A percentile compares a stretch with the other conserved stretches of the same genome.
Evolutionary conservation across 768 basidiomycete genomes (phyloP).

Genomic region (Xerocomellus amylosporus): DNA sequence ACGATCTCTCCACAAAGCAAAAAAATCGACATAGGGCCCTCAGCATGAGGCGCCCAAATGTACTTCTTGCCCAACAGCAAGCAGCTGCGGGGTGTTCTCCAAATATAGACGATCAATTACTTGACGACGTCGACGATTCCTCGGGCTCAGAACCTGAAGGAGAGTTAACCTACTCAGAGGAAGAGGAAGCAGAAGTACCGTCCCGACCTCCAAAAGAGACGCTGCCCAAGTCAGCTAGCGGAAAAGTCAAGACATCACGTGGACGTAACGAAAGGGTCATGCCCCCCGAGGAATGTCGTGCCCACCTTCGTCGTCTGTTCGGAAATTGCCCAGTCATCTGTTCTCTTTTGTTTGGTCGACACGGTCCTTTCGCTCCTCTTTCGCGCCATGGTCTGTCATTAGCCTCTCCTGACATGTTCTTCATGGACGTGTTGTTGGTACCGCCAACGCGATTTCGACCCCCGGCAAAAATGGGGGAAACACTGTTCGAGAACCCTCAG

Average conservation of each 20-base stretch:
- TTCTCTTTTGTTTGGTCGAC: slow-evolving; percentile 86
- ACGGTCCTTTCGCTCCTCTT: slow-evolving; percentile 76
- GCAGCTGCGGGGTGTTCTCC: slow-evolving; percentile 23
- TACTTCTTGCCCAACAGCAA: slow-evolving; percentile 53
- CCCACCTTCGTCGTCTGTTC: slow-evolving; percentile 89
- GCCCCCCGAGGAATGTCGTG: slow-evolving; percentile 88
- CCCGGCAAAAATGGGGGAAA: slow-evolving; percentile 86
- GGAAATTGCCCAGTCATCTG: slow-evolving; percentile 78
- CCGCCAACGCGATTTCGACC: slow-evolving; percentile 96
- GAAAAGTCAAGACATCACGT: slow-evolving; percentile 68
- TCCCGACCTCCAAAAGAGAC: slow-evolving; percentile 26
- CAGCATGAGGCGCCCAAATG: slow-evolving; percentile 68
- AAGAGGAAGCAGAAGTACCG: slow-evolving; percentile 43
- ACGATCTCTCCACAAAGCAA: slow-evolving; percentile 79
- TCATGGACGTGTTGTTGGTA: slow-evolving; percentile 88
- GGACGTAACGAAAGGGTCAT: slow-evolving; percentile 90
- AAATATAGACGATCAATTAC: slow-evolving; percentile 25
- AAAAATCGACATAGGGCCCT: slow-evolving; percentile 55
- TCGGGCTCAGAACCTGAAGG: slow-evolving; percentile 49
- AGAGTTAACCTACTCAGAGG: slow-evolving; percentile 50
- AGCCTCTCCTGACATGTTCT: slow-evolving; percentile 93
- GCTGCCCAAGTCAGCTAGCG: slow-evolving; percentile 73
- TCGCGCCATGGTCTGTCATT: slow-evolving; percentile 58
- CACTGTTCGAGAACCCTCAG: slow-evolving; percentile 93
- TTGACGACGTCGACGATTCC: slow-evolving; percentile 47